Evolutionary conservation across 345 rosid genomes (phyloP).

Genomic region (Salix arbutifolia): DNA sequence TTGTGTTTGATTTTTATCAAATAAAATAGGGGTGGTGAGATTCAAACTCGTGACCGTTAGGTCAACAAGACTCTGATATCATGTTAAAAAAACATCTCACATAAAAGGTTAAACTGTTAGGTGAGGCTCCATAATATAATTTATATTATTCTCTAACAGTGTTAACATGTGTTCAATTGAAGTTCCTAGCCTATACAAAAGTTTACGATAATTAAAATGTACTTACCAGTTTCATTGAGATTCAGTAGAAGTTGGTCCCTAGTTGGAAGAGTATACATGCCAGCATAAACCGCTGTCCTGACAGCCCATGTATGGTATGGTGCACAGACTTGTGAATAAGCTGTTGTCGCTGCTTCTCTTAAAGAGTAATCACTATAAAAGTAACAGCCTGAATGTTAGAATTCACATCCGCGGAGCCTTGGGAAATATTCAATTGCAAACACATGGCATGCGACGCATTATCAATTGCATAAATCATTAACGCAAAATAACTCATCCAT

Average conservation of each 20-base stretch:
- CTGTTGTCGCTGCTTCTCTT: conserved; percentile 79
- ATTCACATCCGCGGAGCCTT: not conserved
- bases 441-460: not conserved
- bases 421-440: not conserved
- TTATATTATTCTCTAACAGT: too few species aligned
- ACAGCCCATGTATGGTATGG: conserved; percentile 87
- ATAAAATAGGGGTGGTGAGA: too few species aligned
- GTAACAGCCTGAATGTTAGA: not conserved
- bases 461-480: not conserved
- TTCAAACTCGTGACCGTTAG: too few species aligned
- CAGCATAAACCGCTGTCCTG: conserved; percentile 86
- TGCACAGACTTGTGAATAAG: conserved; percentile 82
- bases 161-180: not conserved
- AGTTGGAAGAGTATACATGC: conserved; percentile 86
- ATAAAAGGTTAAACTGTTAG: too few species aligned
- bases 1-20: too few species aligned
- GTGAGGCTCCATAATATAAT: too few species aligned
- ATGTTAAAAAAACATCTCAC: too few species aligned
- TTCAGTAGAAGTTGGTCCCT: conserved; percentile 68
- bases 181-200: not conserved
- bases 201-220: not conserved
- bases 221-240: conserved; percentile 74
- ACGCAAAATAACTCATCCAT: too few species aligned
- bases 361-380: conserved; percentile 49
- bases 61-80: too few species aligned